Evolutionary conservation across 495 filamentous ascomycete species (phyloP), one percentile per base, ranked within the genome.

Genomic region (Annulohypoxylon moriforme): DNA sequence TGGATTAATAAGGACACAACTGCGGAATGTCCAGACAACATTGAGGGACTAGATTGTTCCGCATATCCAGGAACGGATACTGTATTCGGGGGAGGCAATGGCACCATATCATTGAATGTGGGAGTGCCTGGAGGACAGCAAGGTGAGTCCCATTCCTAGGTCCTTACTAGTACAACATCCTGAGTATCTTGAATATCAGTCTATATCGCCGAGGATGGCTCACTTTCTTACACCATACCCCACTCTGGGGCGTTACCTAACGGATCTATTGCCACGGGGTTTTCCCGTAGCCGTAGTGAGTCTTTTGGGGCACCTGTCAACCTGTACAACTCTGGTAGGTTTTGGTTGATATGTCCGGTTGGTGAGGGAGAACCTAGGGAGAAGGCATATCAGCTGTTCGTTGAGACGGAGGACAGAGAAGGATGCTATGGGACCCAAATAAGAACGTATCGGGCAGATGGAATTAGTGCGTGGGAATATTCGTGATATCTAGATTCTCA

Each of bases 111-210:
- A 29, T 44, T 76, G 18, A 60, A 69, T 20, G 71, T 71, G 2
- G 53, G 58, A 10, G 67, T 71, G 14, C 74, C 71, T n/a, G 74
- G 74, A 7, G 67, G 74, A 3, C 74, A 76, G 25, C 74, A 71
- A 67, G 64, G 71, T 61, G 44, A 53, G 68, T 20, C 7, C 14
- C 10, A 25, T 25, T 7, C 10, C 11, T 14, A 16, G 2, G 0
- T 25, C 25, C 44, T 9, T 47, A 36, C 13, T 8, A 8, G 13
- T 25, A 7, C 14, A 29, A n/a, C 1, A 7, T 1, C 2, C 49
- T 53, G 5, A 53, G n/a, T n/a, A 27, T 3, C 14, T 53, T 31
- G 8, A 5, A 29, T 25, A 29, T 31, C 24, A 53, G 49, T 49
- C 9, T 49, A 49, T 27, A 49, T 49, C 16, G 46, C 38, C 9